Evolutionary conservation across 2,329 filamentous ascomycete species (phyloP).

Genomic region (Stagonosporopsis rhizophila): DNA sequence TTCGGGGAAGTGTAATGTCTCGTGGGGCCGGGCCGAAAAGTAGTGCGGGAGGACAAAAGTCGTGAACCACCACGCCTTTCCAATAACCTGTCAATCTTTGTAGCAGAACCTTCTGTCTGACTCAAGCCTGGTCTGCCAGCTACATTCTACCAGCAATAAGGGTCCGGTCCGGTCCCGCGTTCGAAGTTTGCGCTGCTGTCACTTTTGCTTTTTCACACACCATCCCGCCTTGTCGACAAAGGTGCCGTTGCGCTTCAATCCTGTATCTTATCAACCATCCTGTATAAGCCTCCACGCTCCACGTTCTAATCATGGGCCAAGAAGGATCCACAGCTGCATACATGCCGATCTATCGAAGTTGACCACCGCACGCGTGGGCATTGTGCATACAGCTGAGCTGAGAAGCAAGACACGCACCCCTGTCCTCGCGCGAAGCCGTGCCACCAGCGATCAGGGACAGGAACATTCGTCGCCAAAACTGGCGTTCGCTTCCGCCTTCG

Average conservation of each 20-base stretch:
- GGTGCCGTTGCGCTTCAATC: conserved; percentile 3
- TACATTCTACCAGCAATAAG: neutral
- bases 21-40: conserved; percentile 7
- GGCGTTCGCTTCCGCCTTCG: conserved; percentile 2
- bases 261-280: neutral
- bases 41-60: conserved; percentile 2
- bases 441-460: conserved; percentile 6
- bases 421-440: conserved; percentile 3
- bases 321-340: neutral
- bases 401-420: conserved; percentile 1
- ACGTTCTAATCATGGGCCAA: neutral
- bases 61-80: neutral
- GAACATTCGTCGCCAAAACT: conserved; percentile 1
- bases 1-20: neutral
- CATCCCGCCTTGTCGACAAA: neutral
- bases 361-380: neutral
- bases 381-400: conserved; percentile 1
- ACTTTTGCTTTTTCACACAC: conserved; percentile 10
- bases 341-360: conserved; percentile 6
- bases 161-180: neutral
- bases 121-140: neutral
- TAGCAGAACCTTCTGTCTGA: neutral
- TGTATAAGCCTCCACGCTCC: no score
- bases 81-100: neutral
- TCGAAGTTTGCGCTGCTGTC: conserved; percentile 1